Base-by-base conservation (phyloP, 2,329 filamentous ascomycete genomes). In the Arthrobotrys pseudoclavata region DNA sequence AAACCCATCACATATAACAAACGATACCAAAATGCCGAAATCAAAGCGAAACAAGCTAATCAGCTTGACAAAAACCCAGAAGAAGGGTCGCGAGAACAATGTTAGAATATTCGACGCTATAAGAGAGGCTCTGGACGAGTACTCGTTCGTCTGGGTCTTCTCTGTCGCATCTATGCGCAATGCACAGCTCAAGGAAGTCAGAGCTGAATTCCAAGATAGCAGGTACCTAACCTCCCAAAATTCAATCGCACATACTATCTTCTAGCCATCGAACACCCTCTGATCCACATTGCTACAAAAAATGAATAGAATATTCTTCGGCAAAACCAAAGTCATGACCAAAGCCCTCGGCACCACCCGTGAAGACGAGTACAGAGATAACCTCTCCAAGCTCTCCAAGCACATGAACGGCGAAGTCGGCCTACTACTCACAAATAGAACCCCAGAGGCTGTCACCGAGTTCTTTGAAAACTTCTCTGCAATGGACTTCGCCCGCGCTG, bases 261-360 rank as follows among this genome's bases (percentile, higher is more conserved):
- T 61, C 50, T 47, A 20, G 7, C 29, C 29, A 37, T 82, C 95
- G 94, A 82, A 86, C 98, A 83, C 97, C 97, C 89, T 97, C 85
- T 53, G 29, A 69, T 12, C 22, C 13, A 31, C 22, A 57, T 10
- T 67, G 55, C 34, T 60, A 4, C 34, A n/a, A 45, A 22, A 6
- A 18, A 55, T 20, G 13, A n/a, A 57, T 82, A 96, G 94, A 82
- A 87, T 99, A 84, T 98, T 98, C 89, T 98, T 97, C 85, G 96
- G 95, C 86, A 99, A 98, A 87, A 98, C 95, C 76, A 98, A 98
- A 86, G 94, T 99, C 84, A 98, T 98, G 94, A 91, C 92, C 82
- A 95, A 96, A 85, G 94, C 96, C 71, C 91, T 99, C 26, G 96
- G 96, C 83, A 88, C 89, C 80, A 90, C 87, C 67, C 87, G 90